Evolutionary conservation across 352 stramenopile species (phyloP).

Genomic region (Phytophthora gonapodyides): DNA sequence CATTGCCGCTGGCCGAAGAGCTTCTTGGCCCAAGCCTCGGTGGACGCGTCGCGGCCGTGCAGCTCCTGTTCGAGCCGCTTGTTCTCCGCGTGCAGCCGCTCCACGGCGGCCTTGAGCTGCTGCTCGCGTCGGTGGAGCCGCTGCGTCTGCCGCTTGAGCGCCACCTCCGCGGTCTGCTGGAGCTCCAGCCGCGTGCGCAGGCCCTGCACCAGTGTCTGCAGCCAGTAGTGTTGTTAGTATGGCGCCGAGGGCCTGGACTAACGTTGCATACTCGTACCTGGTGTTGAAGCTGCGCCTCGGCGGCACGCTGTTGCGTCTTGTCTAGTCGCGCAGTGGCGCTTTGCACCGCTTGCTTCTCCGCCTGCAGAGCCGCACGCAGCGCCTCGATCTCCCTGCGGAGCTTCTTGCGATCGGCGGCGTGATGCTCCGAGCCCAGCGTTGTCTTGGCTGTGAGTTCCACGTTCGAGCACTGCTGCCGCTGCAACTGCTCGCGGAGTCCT

Average conservation of each 20-base stretch:
- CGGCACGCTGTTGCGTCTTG: conserved; percentile 9
- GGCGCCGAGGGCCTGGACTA: too few species aligned
- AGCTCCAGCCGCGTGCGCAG: conserved; percentile 28
- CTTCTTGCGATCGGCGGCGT: conserved; percentile 32
- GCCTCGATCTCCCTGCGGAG: conserved; percentile 32
- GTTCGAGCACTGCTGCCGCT: conserved; percentile 30
- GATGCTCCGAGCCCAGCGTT: conserved; percentile 30
- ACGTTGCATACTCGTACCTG: conserved; percentile 10
- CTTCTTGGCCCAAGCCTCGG: conserved; percentile 32
- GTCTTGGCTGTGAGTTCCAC: conserved; percentile 33
- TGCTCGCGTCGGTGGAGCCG: conserved; percentile 20
- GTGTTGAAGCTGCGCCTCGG: conserved; percentile 21
- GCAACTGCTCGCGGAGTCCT: conserved; percentile 21
- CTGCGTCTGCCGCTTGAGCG: conserved; percentile 19
- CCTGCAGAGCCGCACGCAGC: conserved; percentile 18
- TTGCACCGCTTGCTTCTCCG: conserved; percentile 18
- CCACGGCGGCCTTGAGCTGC: conserved; percentile 29
- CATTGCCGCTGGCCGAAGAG: conserved; percentile 15
- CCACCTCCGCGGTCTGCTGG: conserved; percentile 9
- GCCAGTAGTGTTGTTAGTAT: background rate
- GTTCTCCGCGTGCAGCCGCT: conserved; percentile 33
- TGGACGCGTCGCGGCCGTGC: conserved; percentile 27
- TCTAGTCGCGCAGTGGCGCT: conserved; percentile 7
- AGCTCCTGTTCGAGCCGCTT: conserved; percentile 37
- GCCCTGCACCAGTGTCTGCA: conserved; percentile 19